Evolutionary conservation across 306 rosid genomes (phyloP).

Genomic region (Rosa chinensis): DNA sequence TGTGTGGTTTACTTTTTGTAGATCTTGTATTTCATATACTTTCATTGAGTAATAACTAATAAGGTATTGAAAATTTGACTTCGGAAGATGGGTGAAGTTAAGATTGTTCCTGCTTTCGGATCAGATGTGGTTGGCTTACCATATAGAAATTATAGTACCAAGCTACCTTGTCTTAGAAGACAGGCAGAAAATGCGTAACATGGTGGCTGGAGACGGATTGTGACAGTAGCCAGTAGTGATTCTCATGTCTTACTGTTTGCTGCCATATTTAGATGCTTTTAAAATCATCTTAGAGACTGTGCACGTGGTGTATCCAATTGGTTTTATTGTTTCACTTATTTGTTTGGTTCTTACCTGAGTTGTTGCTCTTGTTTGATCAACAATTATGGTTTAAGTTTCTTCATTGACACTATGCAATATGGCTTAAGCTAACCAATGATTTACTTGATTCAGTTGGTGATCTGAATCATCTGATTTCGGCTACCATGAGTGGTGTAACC

Average conservation of each 20-base stretch:
- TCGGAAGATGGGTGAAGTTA: not conserved
- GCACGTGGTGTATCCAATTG: not conserved
- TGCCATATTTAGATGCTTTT: not conserved
- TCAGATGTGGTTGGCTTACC: not conserved
- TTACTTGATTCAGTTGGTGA: conserved; percentile 53
- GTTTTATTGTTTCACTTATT: too few relatives aligned
- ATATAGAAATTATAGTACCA: not conserved
- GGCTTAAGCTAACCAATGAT: not conserved
- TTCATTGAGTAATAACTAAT: not conserved
- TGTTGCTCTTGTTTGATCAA: not conserved
- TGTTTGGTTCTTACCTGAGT: not conserved
- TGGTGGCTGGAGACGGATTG: not conserved
- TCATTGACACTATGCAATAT: not conserved
- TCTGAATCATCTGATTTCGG: conserved; percentile 61
- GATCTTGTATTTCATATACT: not conserved
- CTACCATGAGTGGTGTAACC: conserved; percentile 75
- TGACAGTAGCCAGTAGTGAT: not conserved
- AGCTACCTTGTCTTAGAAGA: not conserved
- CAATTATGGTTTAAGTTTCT: not conserved
- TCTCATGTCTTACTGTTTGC: not conserved
- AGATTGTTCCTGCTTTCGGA: not conserved
- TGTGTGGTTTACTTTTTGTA: not conserved
- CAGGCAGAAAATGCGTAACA: not conserved
- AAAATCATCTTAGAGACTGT: not conserved
- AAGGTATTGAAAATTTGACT: not conserved